Conservation (phyloP, 1,139 yeast species). For the Entelexis paramagnoliae region DNA sequence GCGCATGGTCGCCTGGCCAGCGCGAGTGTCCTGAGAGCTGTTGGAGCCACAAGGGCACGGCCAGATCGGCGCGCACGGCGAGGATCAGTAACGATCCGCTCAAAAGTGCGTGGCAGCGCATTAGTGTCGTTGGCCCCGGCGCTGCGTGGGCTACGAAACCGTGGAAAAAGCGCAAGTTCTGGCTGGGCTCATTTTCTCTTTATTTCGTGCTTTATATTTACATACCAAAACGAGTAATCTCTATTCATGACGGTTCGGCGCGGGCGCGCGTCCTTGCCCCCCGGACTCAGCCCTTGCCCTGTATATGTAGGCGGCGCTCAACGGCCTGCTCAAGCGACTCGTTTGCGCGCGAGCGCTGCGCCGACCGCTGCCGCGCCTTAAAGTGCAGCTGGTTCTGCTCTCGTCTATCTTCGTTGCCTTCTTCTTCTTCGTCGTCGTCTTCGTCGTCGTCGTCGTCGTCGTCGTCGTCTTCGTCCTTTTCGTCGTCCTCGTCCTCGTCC, state of each 20-base stretch:
- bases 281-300: constrained; percentile 4
- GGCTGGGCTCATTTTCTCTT: neutral
- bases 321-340: constrained; percentile 8
- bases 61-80: constrained; percentile 27
- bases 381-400: neutral
- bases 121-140: too few relatives aligned
- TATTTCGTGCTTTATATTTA: neutral
- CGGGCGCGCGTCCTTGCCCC: too few relatives aligned
- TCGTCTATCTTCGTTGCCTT: too few relatives aligned
- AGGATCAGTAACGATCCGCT: neutral
- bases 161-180: too few relatives aligned
- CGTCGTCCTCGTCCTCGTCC: constrained; percentile 4
- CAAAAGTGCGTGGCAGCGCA: neutral
- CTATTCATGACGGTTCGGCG: neutral
- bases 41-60: constrained; percentile 71
- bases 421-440: neutral
- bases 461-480: constrained; percentile 1
- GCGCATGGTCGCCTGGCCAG: constrained; percentile 71
- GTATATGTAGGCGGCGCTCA: neutral
- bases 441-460: neutral
- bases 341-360: neutral
- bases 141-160: too few relatives aligned
- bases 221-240: constrained; percentile 3
- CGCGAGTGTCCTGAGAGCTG: constrained; percentile 58
- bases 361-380: neutral